phyloP scores from a whole-genome alignment of 2,329 filamentous ascomycete genomes.

The Talaromyces piceae region DNA sequence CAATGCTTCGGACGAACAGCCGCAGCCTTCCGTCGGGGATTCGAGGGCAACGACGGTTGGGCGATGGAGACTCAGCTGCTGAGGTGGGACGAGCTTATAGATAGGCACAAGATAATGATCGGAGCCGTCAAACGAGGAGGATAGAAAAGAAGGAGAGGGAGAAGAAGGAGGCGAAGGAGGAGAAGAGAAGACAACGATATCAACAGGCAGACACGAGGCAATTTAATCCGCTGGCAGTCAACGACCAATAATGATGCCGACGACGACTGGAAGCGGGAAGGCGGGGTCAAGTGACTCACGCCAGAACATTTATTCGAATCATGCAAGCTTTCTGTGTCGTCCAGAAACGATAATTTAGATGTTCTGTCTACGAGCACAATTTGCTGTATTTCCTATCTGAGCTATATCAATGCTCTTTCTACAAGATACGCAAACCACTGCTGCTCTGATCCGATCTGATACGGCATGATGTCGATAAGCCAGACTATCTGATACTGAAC shows the following conservation, averaged over 20 bases:
- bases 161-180: not conserved
- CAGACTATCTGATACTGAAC: no score
- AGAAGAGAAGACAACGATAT: not conserved
- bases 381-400: no score
- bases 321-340: no score
- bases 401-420: no score
- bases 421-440: no score
- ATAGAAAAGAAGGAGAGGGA: not conserved
- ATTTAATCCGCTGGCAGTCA: not conserved
- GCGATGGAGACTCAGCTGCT: not conserved
- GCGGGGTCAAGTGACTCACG: not conserved
- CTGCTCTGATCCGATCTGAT: no score
- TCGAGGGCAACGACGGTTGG: not conserved
- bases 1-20: not conserved
- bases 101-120: no score
- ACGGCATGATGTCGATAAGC: no score
- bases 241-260: not conserved
- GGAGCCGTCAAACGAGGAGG: no score
- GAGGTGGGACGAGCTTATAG: no score
- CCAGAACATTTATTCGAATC: not conserved
- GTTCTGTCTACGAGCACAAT: no score
- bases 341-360: no score
- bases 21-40: not conserved
- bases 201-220: not conserved
- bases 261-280: not conserved